These are phyloP conservation scores for Sclerotinia nivalis DNA, from an alignment of 2,329 filamentous ascomycete species.

Conservation along the genomic window DNA sequence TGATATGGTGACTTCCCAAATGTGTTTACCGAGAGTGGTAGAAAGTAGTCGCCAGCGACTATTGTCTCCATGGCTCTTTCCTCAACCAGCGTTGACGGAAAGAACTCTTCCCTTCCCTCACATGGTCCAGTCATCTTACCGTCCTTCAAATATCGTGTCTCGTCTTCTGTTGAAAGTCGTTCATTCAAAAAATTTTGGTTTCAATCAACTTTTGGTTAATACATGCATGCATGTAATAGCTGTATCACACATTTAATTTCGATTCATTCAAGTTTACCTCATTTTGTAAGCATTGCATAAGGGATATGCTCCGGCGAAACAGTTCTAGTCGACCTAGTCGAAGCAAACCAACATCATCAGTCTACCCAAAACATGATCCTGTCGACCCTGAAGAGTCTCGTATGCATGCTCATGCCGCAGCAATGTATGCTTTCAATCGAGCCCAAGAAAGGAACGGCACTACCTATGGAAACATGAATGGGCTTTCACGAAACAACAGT, in stretches of 20 bases:
- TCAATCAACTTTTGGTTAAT: slow-evolving; percentile 40
- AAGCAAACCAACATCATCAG: slow-evolving; percentile 56
- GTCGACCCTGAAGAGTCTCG: slow-evolving; percentile 53
- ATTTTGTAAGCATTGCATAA: slow-evolving; percentile 30
- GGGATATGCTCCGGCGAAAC: slow-evolving; percentile 42
- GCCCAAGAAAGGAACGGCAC: slow-evolving; percentile 48
- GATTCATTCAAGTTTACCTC: slow-evolving; percentile 34
- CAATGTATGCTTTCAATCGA: slow-evolving; percentile 58
- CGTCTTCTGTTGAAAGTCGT: slow-evolving; percentile 20
- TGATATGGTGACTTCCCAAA: background rate
- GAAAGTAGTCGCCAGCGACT: background rate
- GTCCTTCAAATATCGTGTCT: slow-evolving; percentile 42
- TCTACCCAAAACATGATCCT: slow-evolving; percentile 50
- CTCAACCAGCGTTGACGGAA: slow-evolving; percentile 19
- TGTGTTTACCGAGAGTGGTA: background rate
- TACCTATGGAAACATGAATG: slow-evolving; percentile 42
- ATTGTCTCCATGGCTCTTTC: slow-evolving; percentile 17
- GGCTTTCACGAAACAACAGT: slow-evolving; percentile 26
- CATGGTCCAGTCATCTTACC: slow-evolving; percentile 38
- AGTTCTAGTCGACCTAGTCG: slow-evolving; percentile 50
- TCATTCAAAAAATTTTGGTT: slow-evolving; percentile 24
- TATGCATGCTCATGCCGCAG: slow-evolving; percentile 63
- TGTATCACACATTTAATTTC: slow-evolving; percentile 38
- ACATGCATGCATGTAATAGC: slow-evolving; percentile 32
- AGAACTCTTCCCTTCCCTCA: background rate